A percentile compares a stretch with the other conserved stretches of the same genome.
Evolutionary conservation across 306 rosid species (phyloP).

Genomic region (Carpinus viminea): DNA sequence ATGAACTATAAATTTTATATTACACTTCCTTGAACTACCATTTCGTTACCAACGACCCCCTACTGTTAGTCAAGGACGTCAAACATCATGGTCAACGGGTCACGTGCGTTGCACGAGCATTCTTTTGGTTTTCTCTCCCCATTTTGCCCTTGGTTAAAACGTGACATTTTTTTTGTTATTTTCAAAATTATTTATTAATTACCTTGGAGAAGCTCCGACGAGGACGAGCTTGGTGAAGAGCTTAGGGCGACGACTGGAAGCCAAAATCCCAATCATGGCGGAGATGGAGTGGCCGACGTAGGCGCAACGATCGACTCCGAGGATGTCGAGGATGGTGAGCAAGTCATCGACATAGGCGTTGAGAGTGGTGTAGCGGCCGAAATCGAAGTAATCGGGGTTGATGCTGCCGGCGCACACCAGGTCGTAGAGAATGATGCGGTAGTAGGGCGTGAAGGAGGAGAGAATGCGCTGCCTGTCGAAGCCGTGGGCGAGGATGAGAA

Average conservation of each 20-base stretch:
- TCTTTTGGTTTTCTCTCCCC: no score
- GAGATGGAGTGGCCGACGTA: conserved; percentile 96
- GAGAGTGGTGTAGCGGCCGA: conserved; percentile 77
- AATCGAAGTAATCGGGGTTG: conserved; percentile 90
- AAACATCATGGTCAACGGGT: no score
- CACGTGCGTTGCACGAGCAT: no score
- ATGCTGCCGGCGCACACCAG: conserved; percentile 99
- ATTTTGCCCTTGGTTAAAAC: no score
- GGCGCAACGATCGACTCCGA: conserved; percentile 60
- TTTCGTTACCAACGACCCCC: no score
- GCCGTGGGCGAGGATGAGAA: conserved; percentile 81
- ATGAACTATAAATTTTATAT: no score
- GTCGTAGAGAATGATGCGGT: conserved; percentile 84
- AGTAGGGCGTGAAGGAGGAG: conserved; percentile 61
- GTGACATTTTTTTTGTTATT: no score
- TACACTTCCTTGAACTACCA: no score
- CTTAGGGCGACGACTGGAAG: conserved; percentile 81
- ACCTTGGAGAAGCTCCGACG: conserved; percentile 93
- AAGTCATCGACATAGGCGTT: conserved; percentile 89
- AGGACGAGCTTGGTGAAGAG: conserved; percentile 90
- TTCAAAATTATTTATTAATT: not conserved
- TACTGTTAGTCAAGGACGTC: no score
- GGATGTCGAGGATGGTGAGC: conserved; percentile 69
- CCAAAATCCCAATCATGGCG: conserved; percentile 91
- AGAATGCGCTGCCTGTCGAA: conserved; percentile 86